phyloP scores from a whole-genome alignment of 192 early-diverging fungal species.

The Umbelopsis vinacea region DNA sequence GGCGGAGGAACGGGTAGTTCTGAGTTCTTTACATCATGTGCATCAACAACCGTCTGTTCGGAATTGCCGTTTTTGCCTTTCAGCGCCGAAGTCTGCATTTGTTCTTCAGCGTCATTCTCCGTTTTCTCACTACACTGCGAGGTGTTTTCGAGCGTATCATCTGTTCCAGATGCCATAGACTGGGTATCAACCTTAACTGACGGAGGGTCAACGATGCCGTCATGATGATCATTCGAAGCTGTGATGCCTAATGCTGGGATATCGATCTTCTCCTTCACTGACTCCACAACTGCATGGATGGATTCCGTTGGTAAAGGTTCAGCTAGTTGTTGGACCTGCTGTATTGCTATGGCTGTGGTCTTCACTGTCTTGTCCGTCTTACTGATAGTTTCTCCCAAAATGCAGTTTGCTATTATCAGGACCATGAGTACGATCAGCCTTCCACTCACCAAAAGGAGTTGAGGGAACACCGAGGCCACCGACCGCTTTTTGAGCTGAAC shows the following conservation, averaged over 20 bases:
- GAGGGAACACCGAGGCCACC: not conserved
- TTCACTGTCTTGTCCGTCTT: not conserved
- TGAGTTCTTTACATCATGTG: constrained; percentile 7
- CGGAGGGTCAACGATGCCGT: not conserved
- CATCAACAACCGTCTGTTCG: not conserved
- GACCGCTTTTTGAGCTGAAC: not conserved
- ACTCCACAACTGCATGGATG: not conserved
- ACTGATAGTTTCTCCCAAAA: not conserved
- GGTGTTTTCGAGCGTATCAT: not conserved
- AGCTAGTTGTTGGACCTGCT: not conserved
- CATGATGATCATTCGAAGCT: not conserved
- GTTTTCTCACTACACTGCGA: not conserved
- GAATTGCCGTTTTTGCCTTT: constrained; percentile 14
- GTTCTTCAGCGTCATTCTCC: not conserved
- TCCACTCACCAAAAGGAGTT: not conserved
- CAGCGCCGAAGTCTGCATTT: not conserved
- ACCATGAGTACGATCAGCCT: not conserved
- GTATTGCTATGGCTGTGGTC: not conserved
- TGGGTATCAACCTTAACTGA: not conserved
- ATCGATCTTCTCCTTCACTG: not conserved
- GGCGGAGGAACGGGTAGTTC: not conserved
- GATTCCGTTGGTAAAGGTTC: not conserved
- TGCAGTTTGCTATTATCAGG: not conserved
- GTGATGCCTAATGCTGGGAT: not conserved
- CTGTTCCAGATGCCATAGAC: not conserved